These are phyloP conservation scores for Pseudogymnoascus sp. DNA, from an alignment of 2,329 filamentous ascomycete genomes.

Conservation along the genomic window DNA sequence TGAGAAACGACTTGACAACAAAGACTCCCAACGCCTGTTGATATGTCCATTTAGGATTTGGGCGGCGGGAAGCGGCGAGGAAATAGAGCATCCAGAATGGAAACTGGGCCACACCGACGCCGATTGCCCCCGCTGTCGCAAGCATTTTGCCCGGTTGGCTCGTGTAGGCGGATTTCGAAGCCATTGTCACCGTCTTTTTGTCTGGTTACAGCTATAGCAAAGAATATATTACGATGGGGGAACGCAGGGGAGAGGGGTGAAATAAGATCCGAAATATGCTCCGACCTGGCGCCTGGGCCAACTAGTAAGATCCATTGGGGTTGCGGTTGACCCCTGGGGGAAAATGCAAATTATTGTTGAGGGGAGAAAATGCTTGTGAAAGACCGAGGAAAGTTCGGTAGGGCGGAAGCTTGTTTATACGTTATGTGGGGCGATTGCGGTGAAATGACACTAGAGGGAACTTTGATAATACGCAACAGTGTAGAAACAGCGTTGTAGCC, in stretches of 20 bases:
- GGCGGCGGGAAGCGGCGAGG: neutral
- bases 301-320: neutral
- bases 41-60: neutral
- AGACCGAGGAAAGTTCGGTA: neutral
- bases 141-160: neutral
- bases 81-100: constrained; percentile 1
- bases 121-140: neutral
- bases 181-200: neutral
- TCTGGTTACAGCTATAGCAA: neutral
- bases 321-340: neutral
- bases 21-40: neutral
- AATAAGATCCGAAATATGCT: neutral
- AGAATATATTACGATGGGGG: neutral
- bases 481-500: neutral
- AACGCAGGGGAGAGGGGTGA: neutral
- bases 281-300: neutral
- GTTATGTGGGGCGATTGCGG: neutral
- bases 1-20: neutral
- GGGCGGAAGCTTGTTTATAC: neutral
- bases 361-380: constrained; percentile 1
- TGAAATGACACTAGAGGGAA: constrained; percentile 5
- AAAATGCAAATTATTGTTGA: neutral
- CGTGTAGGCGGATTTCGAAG: neutral
- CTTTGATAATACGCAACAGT: neutral
- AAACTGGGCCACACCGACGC: neutral